A percentile compares a stretch with the other conserved stretches of the same genome.
These are phyloP conservation scores for Senna tora DNA, from an alignment of 306 rosid species.

Conservation along the genomic window DNA sequence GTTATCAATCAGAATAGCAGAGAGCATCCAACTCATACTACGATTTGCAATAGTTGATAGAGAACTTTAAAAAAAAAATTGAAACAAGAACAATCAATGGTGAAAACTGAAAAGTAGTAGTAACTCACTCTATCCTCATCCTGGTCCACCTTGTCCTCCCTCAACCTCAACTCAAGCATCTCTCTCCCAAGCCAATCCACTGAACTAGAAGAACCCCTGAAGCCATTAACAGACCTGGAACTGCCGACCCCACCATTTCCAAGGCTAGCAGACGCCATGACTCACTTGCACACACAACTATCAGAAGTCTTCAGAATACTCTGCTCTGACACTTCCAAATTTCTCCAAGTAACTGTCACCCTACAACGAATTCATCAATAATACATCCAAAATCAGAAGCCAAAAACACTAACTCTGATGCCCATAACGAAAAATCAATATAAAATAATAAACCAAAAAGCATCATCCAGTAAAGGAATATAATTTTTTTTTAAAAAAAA, in stretches of 20 bases:
- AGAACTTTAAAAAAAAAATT: conserved; percentile 10
- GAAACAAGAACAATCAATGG: neutral
- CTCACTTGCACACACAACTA: conserved; percentile 24
- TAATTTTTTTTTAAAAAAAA: neutral
- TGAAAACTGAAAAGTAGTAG: conserved; percentile 24
- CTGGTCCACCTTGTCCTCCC: conserved; percentile 66
- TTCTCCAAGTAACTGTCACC: conserved; percentile 44
- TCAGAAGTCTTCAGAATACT: conserved; percentile 26
- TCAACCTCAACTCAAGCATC: conserved; percentile 91
- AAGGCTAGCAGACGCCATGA: conserved; percentile 89
- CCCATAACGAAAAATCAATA: neutral
- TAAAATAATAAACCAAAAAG: neutral
- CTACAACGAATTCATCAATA: conserved; percentile 38
- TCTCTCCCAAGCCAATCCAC: conserved; percentile 99
- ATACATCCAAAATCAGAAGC: neutral
- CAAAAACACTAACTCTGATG: neutral
- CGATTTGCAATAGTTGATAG: conserved; percentile 6
- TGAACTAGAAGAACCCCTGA: conserved; percentile 81
- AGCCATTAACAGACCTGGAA: conserved; percentile 85
- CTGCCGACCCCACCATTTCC: conserved; percentile 91
- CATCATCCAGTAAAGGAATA: neutral
- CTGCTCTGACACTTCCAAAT: conserved; percentile 36
- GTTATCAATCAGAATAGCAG: conserved; percentile 20
- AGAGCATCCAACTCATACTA: neutral
- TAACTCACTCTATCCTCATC: conserved; percentile 69